Base-by-base conservation (phyloP, 1,284 basidiomycete genomes). In the Schizophyllum amplum region DNA sequence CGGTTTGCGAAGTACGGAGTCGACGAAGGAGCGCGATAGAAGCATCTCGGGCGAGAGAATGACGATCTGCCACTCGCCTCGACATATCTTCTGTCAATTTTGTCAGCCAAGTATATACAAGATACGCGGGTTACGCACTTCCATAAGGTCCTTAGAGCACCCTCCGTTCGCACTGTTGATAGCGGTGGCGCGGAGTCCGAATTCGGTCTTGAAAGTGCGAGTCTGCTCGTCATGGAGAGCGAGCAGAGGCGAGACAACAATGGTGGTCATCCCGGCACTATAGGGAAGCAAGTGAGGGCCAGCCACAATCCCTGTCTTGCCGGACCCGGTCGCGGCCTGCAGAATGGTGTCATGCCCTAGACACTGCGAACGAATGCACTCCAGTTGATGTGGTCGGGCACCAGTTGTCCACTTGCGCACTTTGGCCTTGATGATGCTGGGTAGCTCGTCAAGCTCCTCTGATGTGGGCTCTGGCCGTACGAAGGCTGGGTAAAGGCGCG, bases 31-130 rank as follows among this genome's bases (percentile, higher is more conserved):
- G 6, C 64, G 65, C 1, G 66, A 71, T 5, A 72, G 66, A 0
- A 74, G 62, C 65, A 74, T 71, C 55, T 77, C 74, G 0, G 74
- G 74, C 0, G 68, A 76, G 24, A 74, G 58, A 0, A 77, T 54
- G 2, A 50, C 48, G 24, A 50, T 21, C 21, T 50, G 48, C 13
- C 20, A 50, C 24, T 50, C 22, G 11, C 48, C 48, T 11, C 13
- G 13, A 24, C 11, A 9, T 9, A 50, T 50, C 11, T 50, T 20
- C 48, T 50, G 24, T 46, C 11, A n/a, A n/a, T 46, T 11, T 46
- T n/a, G 42, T 46, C n/a, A 11, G 42, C 42, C 42, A 46, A 11
- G 42, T 46, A 46, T 11, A 11, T 46, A 11, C n/a, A 11, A 46
- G 42, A 11, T 11, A n/a, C n/a, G 42, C 42, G 11, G n/a, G n/a